Conservation (phyloP, 805 yeast species). For the Yamadazyma takamatsuzukensis region DNA sequence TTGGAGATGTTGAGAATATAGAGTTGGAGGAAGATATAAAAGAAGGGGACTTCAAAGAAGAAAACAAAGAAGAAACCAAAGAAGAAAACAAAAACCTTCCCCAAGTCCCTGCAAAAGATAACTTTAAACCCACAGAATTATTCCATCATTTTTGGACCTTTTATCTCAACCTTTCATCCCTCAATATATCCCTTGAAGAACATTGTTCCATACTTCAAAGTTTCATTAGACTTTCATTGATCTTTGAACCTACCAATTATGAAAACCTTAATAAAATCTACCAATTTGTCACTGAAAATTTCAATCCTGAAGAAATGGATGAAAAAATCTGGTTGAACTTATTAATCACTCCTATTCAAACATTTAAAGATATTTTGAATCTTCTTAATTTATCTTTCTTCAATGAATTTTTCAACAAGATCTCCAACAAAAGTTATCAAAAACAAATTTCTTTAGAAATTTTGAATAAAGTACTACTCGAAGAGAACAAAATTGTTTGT, state of each 20-base stretch:
- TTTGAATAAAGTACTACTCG: constrained; percentile 53
- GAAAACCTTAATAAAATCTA: constrained; percentile 61
- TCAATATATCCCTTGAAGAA: constrained; percentile 63
- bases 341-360: constrained; percentile 46
- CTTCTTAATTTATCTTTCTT: constrained; percentile 48
- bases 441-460: constrained; percentile 59
- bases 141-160: constrained; percentile 69
- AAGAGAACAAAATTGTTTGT: constrained; percentile 29
- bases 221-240: constrained; percentile 59
- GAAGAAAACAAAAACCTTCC: constrained; percentile 4
- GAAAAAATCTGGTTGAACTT: constrained; percentile 44
- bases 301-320: constrained; percentile 16
- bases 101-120: too few species aligned
- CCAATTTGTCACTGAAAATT: constrained; percentile 48
- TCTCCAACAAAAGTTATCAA: constrained; percentile 51
- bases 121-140: constrained; percentile 22
- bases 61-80: constrained; percentile 10
- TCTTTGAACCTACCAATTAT: constrained; percentile 61
- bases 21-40: constrained; percentile 5
- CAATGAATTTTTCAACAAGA: constrained; percentile 46
- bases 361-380: constrained; percentile 36
- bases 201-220: constrained; percentile 61
- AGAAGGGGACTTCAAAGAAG: constrained; percentile 6
- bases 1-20: too few species aligned
- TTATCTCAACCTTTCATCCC: constrained; percentile 49